Evolutionary conservation across 352 stramenopile species (phyloP).

Genomic region (Globisporangium viniferum): DNA sequence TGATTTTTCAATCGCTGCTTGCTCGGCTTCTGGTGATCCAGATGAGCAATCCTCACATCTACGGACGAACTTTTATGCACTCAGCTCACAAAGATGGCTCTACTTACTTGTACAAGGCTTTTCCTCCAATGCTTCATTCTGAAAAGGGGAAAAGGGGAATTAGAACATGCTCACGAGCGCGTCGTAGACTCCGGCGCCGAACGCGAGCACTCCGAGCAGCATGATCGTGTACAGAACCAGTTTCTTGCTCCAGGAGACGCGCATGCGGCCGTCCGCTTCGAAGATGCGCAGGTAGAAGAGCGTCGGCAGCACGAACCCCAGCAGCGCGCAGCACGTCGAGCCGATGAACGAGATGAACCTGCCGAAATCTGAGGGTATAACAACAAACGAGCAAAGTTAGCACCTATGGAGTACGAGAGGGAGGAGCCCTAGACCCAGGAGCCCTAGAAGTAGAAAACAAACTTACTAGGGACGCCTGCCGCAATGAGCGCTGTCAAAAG

Average conservation of each 20-base stretch:
- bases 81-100: too few species aligned
- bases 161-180: constrained; percentile 28
- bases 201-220: constrained; percentile 31
- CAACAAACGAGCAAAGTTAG: constrained; percentile 1
- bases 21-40: too few species aligned
- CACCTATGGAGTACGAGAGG: not conserved
- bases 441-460: not conserved
- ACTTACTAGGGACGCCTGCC: constrained; percentile 62
- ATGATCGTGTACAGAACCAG: constrained; percentile 38
- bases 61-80: too few species aligned
- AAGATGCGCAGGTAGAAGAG: constrained; percentile 85
- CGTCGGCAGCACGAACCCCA: constrained; percentile 88
- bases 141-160: too few species aligned
- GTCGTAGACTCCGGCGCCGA: constrained; percentile 33
- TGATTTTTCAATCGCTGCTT: too few species aligned
- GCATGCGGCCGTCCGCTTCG: constrained; percentile 26
- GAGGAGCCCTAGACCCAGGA: not conserved
- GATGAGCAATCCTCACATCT: too few species aligned
- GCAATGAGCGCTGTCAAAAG: constrained; percentile 76
- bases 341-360: constrained; percentile 90
- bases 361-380: constrained; percentile 72
- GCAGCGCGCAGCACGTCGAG: constrained; percentile 84
- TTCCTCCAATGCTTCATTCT: too few species aligned
- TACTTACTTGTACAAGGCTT: too few species aligned
- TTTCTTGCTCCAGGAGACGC: constrained; percentile 20